Evolutionary conservation across 1,284 basidiomycete genomes (phyloP).

Genomic region (Bjerkandera adusta): DNA sequence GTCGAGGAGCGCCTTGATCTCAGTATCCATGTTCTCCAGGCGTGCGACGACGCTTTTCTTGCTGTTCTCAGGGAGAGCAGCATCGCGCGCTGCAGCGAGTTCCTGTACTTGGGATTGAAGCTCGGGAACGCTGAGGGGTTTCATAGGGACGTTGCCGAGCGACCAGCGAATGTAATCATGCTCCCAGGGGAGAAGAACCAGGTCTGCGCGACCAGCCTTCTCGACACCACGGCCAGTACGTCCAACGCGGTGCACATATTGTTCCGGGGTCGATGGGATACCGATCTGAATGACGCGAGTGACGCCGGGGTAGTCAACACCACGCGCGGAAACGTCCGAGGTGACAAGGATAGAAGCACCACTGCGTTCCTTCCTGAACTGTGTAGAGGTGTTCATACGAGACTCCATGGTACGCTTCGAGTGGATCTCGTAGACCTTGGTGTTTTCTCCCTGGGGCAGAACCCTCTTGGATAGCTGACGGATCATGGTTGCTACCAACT

Average conservation of each 20-base stretch:
- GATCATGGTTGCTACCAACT: slow-evolving; percentile 70
- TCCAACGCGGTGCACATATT: slow-evolving; percentile 92
- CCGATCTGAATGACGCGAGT: slow-evolving; percentile 95
- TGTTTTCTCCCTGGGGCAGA: slow-evolving; percentile 50
- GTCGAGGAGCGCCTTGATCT: slow-evolving; percentile 34
- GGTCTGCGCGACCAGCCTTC: slow-evolving; percentile 76
- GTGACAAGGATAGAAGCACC: slow-evolving; percentile 76
- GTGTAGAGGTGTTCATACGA: slow-evolving; percentile 64
- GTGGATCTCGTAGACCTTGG: slow-evolving; percentile 83
- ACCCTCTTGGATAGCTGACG: slow-evolving; percentile 41
- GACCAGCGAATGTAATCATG: slow-evolving; percentile 65
- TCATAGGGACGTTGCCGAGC: slow-evolving; percentile 72
- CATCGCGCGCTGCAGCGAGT: slow-evolving; percentile 53
- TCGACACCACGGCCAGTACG: slow-evolving; percentile 83
- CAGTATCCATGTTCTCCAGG: slow-evolving; percentile 14
- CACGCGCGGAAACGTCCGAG: slow-evolving; percentile 89
- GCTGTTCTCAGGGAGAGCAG: slow-evolving; percentile 34
- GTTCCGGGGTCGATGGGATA: slow-evolving; percentile 66
- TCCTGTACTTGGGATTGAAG: slow-evolving; percentile 48
- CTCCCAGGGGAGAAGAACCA: slow-evolving; percentile 88
- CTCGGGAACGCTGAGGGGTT: slow-evolving; percentile 52
- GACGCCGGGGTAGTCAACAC: slow-evolving; percentile 88
- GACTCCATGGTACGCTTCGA: slow-evolving; percentile 70
- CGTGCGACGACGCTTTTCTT: not conserved
- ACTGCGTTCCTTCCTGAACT: slow-evolving; percentile 63